Evolutionary conservation across 768 basidiomycete species (phyloP).

Genomic region (Chalciporus chontae): DNA sequence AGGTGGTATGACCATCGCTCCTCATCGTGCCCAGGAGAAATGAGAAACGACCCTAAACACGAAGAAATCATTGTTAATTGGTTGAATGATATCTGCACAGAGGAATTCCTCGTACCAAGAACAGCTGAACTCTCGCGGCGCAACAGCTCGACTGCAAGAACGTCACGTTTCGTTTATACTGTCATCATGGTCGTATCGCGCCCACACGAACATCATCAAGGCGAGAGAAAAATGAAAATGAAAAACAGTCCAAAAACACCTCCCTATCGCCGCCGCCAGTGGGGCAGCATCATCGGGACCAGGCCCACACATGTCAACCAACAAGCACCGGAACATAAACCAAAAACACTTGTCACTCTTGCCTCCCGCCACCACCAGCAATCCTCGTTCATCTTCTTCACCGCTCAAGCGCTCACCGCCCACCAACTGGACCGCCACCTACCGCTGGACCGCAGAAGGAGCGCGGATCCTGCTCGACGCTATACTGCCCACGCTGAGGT

Average conservation of each 20-base stretch:
- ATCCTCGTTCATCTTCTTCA: neutral
- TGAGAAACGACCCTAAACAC: slow-evolving; percentile 4
- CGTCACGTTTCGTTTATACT: neutral
- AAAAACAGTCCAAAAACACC: slow-evolving; percentile 6
- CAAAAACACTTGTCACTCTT: neutral
- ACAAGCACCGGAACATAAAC: slow-evolving; percentile 1
- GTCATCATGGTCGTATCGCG: neutral
- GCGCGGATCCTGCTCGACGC: slow-evolving; percentile 40
- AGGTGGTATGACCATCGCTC: neutral
- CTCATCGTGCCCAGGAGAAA: neutral
- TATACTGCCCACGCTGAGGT: slow-evolving; percentile 12
- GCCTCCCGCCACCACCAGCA: neutral
- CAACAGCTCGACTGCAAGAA: neutral
- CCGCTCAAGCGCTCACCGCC: neutral
- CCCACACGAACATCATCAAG: neutral
- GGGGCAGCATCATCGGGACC: slow-evolving; percentile 1
- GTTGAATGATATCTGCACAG: neutral
- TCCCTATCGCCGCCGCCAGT: slow-evolving; percentile 4
- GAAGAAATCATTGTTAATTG: slow-evolving; percentile 2
- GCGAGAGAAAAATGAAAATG: slow-evolving; percentile 1
- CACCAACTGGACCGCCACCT: slow-evolving; percentile 2
- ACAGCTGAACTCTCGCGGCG: neutral
- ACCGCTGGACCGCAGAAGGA: slow-evolving; percentile 21
- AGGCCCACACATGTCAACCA: slow-evolving; percentile 13
- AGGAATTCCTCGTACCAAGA: slow-evolving; percentile 13